Conservation (phyloP, 2,329 filamentous ascomycete species). For the Dryadomyces quercus-mongolicae region DNA sequence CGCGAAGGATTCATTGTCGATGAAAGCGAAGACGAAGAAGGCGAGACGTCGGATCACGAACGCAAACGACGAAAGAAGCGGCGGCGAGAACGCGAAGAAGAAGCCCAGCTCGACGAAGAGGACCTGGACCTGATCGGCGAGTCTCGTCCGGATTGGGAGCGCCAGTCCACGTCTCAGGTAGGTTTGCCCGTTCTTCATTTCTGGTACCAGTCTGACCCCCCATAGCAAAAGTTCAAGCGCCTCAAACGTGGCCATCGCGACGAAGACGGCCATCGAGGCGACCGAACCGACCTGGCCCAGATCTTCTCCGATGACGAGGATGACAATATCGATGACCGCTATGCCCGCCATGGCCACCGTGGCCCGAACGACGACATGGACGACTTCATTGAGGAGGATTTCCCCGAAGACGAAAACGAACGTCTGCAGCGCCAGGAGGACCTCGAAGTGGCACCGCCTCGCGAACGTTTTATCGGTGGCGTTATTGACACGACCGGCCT, state of each 20-base stretch:
- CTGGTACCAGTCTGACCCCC: not conserved
- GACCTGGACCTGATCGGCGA: slow-evolving; percentile 92
- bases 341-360: slow-evolving; percentile 41
- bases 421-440: slow-evolving; percentile 68
- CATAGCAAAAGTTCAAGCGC: slow-evolving; percentile 83
- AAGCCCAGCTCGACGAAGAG: slow-evolving; percentile 88
- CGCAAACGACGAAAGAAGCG: slow-evolving; percentile 65
- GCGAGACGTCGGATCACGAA: slow-evolving; percentile 39
- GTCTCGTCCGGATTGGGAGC: slow-evolving; percentile 57
- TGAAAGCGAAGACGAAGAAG: slow-evolving; percentile 70
- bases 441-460: slow-evolving; percentile 73
- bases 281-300: slow-evolving; percentile 67
- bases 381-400: slow-evolving; percentile 95
- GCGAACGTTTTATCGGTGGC: slow-evolving; percentile 54
- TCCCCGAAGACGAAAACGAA: slow-evolving; percentile 75
- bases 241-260: slow-evolving; percentile 83
- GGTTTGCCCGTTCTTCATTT: slow-evolving; percentile 5
- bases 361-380: slow-evolving; percentile 69
- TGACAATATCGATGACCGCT: slow-evolving; percentile 46
- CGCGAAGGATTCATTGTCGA: slow-evolving; percentile 94
- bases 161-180: slow-evolving; percentile 59
- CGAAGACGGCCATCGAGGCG: slow-evolving; percentile 51
- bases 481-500: slow-evolving; percentile 73
- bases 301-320: slow-evolving; percentile 97
- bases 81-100: slow-evolving; percentile 66